phyloP scores from a whole-genome alignment of 2,329 filamentous ascomycete genomes.

The Colletotrichum coccodes region DNA sequence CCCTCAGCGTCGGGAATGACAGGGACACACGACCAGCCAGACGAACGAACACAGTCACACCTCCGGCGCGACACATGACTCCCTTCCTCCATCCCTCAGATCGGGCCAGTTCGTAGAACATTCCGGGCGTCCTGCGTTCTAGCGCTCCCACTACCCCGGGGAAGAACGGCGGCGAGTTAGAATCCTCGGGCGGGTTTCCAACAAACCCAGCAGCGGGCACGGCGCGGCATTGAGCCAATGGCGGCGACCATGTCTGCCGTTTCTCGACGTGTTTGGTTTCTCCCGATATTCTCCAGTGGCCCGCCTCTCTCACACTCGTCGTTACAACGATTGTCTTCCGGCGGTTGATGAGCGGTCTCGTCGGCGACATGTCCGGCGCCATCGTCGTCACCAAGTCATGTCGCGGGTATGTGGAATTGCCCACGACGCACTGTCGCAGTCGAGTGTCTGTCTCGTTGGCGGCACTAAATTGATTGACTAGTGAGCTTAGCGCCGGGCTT shows the following conservation, averaged over 20 bases:
- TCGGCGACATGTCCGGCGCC: background rate
- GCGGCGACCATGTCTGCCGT: background rate
- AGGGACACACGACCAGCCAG: background rate
- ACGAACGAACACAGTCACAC: slow-evolving; percentile 1
- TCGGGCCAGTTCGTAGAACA: too few relatives aligned
- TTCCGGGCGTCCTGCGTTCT: background rate
- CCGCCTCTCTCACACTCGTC: slow-evolving; percentile 11
- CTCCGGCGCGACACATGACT: background rate
- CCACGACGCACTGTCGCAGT: background rate
- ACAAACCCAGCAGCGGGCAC: too few relatives aligned
- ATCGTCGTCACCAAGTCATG: background rate
- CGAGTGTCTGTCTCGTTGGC: background rate
- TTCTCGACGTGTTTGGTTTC: background rate
- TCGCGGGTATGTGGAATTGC: slow-evolving; percentile 5
- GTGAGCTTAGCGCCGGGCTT: background rate
- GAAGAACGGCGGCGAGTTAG: background rate
- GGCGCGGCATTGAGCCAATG: background rate
- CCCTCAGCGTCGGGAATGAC: background rate
- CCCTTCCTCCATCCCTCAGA: background rate
- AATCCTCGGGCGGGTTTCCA: background rate
- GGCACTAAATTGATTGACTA: background rate
- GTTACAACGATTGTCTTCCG: slow-evolving; percentile 11
- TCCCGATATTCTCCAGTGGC: background rate
- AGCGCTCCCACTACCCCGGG: background rate
- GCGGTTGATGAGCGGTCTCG: slow-evolving; percentile 19